Percentiles rank a stretch among this genome's conserved stretches.
phyloP scores from a whole-genome alignment of 1,284 basidiomycete genomes.

The Rhodotorula sp. region DNA sequence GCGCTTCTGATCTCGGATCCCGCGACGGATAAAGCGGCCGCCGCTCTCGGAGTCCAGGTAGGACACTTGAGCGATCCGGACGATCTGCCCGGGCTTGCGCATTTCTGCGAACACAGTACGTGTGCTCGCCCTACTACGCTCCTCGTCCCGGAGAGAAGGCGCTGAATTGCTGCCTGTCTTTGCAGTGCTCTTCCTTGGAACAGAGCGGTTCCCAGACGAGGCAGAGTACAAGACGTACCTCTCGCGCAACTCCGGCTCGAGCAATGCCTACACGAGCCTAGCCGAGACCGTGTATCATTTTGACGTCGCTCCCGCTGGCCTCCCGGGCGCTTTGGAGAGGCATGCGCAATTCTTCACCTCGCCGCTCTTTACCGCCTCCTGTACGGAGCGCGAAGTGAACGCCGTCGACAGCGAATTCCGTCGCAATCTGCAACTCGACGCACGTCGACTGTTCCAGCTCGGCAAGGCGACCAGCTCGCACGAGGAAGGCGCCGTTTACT shows the following conservation, averaged over 20 bases:
- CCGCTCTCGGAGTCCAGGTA: constrained; percentile 89
- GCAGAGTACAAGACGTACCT: constrained; percentile 88
- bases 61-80: constrained; percentile 90
- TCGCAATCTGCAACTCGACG: constrained; percentile 87
- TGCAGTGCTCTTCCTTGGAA: constrained; percentile 72
- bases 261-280: constrained; percentile 76
- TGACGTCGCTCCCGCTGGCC: constrained; percentile 74
- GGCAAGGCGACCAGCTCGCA: constrained; percentile 63
- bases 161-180: too few relatives aligned
- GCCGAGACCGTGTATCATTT: constrained; percentile 93
- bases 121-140: not conserved
- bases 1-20: constrained; percentile 83
- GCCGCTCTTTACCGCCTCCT: constrained; percentile 81
- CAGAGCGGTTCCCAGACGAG: constrained; percentile 67
- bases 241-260: constrained; percentile 79
- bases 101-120: constrained; percentile 79
- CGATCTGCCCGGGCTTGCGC: constrained; percentile 77
- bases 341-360: constrained; percentile 92
- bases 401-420: constrained; percentile 98
- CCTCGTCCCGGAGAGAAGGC: constrained; percentile 12
- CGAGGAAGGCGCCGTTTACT: constrained; percentile 11
- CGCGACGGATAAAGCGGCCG: constrained; percentile 82
- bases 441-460: constrained; percentile 76
- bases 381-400: constrained; percentile 89
- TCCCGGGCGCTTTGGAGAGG: constrained; percentile 78